Base-by-base conservation (phyloP, 495 filamentous ascomycete species). In the Aspergillus cristatus region DNA sequence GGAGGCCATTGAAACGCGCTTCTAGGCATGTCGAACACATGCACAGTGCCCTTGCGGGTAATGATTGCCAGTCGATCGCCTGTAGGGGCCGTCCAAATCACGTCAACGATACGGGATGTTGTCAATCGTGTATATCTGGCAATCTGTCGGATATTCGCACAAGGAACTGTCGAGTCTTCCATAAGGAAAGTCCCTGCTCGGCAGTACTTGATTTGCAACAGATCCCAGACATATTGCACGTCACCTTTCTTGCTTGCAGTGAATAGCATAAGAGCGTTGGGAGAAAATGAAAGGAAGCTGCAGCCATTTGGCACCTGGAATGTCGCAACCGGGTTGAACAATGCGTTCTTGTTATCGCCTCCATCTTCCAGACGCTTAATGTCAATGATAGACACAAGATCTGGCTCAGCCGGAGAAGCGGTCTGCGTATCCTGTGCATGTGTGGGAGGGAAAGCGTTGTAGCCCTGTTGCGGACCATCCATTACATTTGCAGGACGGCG, bases 211-310 rank as follows among this genome's bases (percentile, higher is more conserved):
- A 53, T 43, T 46, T 84, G 82, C 78, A 90, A 82, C 35, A 96
- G 62, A 61, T 95, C 86, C 91, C 91, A 98, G 2, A 96, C 78
- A 41, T 82, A 84, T 56, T 93, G 80, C 3, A 91, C 76, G 51
- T 98, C 91, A 7, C 91, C 91, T 46, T 94, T 96, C 47, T 75
- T 82, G 55, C 83, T 96, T 13, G 84, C 89, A 1, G 85, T 97
- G 43, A 98, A 76, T 7, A 98, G 65, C 53, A 78, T 76, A 2
- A 94, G 60, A 2, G 90, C 90, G 32, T 75, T 82, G 0, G 91
- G 89, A 31, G 88, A 79, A 37, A 98, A 84, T 0, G 89, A 93
- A 14, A 98, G 58, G 51, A 84, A 89, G 55, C 91, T 96, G 58
- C 88, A 95, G 15, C 91, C 91, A 34, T 82, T 75, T 6, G 82